phyloP scores from a whole-genome alignment of 768 basidiomycete genomes.

The Candolleomyces eurysporus region DNA sequence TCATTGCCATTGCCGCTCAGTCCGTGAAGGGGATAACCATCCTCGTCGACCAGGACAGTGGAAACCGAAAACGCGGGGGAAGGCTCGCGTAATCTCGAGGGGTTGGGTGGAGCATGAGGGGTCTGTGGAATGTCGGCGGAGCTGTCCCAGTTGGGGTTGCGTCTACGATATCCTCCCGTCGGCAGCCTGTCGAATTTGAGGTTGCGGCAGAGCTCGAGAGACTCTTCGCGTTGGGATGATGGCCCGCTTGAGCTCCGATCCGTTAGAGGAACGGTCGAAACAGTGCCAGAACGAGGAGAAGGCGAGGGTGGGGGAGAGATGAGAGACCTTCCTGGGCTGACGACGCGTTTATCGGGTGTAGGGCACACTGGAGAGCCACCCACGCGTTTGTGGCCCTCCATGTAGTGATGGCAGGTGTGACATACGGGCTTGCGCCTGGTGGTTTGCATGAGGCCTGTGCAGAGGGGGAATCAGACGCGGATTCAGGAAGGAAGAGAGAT shows the following conservation, averaged over 20 bases:
- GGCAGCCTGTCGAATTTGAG: conserved; percentile 5
- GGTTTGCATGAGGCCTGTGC: not conserved
- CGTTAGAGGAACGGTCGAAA: not conserved
- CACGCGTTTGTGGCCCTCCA: conserved; percentile 8
- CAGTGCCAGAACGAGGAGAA: not conserved
- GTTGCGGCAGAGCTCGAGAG: not conserved
- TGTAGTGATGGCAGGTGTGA: conserved; percentile 6
- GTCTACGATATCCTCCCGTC: conserved; percentile 1
- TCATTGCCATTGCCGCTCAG: no score
- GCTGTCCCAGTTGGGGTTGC: conserved; percentile 10
- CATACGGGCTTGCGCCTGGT: conserved; percentile 4
- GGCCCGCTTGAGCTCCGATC: not conserved
- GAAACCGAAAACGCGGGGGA: conserved; percentile 1
- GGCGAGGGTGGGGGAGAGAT: conserved; percentile 7
- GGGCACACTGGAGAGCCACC: conserved; percentile 4
- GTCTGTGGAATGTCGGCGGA: not conserved
- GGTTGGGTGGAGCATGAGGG: not conserved
- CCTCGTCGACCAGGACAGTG: conserved; percentile 5
- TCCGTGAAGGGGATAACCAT: not conserved
- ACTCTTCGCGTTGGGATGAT: not conserved
- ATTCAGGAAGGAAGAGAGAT: not conserved
- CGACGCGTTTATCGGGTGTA: not conserved
- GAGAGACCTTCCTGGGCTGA: conserved; percentile 1
- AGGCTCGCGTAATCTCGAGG: not conserved
- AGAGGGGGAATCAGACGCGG: not conserved